Evolutionary conservation across 768 basidiomycete genomes (phyloP), one percentile per base, ranked within the genome.

Genomic region (Russula ochroleuca): DNA sequence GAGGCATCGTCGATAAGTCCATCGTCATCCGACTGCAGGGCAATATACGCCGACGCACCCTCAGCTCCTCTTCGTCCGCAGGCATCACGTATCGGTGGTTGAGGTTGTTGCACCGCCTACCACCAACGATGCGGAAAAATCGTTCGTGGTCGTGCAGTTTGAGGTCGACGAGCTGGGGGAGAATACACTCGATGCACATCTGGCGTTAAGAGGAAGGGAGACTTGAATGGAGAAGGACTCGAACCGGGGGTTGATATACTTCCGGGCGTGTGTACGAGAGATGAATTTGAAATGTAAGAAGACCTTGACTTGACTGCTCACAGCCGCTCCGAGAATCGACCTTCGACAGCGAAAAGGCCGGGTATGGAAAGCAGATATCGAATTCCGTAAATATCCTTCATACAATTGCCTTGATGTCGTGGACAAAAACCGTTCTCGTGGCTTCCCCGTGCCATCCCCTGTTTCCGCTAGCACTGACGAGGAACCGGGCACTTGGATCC

Each of bases 401-500:
- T 48, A 59, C 54, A 49, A 59, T 58, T 17, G 65, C 70, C 62
- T 86, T 92, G 73, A 97, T 85, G 71, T 95, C 92, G 74, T 96
- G 93, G 45, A 97, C 86, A 72, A 96, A 87, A 13, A 97, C 88
- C 15, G 92, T 94, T 68, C 83, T 82, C 10, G 94, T 95, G 38
- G 89, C 89, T 67, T 94, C 92, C 35, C 94, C 94, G 70, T 90
- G 86, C 92, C 93, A 95, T 62, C 94, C 95, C 63, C 95, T 84
- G 73, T 94, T 94, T 55, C 95, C 94, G 68, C 92, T 94, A 17
- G 93, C 90, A 70, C 90, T 94, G 65, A 96, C 84, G 70, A 98
- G 78, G 74, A 94, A 97, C 59, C 86, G 80, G 11, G 85, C 86
- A 8, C 85, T 86, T 48, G 90, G 84, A 78, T 97, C 95, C 50